Evolutionary conservation across 176 grass and related monocot genomes (phyloP).

Genomic region (Elymus sibiricus): DNA sequence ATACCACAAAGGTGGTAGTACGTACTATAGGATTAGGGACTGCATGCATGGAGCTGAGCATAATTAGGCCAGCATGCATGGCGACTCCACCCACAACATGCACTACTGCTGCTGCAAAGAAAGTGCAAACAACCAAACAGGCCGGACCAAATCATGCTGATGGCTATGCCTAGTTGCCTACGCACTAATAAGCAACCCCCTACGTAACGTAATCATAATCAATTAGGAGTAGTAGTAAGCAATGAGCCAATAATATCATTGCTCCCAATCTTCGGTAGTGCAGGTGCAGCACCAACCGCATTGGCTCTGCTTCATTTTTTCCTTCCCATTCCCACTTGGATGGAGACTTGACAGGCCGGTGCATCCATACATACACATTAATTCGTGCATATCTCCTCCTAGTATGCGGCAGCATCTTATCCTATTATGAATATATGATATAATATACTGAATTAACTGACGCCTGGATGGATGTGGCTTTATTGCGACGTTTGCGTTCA

Average conservation of each 20-base stretch:
- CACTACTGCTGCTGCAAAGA: neutral
- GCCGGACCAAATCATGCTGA: slow-evolving; percentile 14
- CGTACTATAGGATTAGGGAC: neutral
- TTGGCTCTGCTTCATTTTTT: neutral
- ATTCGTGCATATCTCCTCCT: neutral
- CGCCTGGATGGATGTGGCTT: neutral
- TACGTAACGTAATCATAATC: neutral
- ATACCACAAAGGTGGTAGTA: neutral
- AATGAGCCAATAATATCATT: neutral
- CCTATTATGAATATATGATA: neutral
- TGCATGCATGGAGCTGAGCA: neutral
- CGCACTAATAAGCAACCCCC: neutral
- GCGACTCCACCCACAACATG: neutral
- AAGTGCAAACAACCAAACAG: neutral
- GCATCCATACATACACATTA: neutral
- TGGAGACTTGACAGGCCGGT: neutral
- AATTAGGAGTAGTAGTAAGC: neutral
- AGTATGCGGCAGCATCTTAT: neutral
- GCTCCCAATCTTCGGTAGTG: neutral
- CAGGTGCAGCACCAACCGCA: neutral
- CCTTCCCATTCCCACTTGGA: neutral
- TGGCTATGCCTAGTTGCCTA: neutral
- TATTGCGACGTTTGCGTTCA: neutral
- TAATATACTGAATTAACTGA: neutral
- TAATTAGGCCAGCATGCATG: slow-evolving; percentile 14